Evolutionary conservation across 306 rosid genomes (phyloP), one percentile per base, ranked within the genome.

Genomic region (Pyrus communis): DNA sequence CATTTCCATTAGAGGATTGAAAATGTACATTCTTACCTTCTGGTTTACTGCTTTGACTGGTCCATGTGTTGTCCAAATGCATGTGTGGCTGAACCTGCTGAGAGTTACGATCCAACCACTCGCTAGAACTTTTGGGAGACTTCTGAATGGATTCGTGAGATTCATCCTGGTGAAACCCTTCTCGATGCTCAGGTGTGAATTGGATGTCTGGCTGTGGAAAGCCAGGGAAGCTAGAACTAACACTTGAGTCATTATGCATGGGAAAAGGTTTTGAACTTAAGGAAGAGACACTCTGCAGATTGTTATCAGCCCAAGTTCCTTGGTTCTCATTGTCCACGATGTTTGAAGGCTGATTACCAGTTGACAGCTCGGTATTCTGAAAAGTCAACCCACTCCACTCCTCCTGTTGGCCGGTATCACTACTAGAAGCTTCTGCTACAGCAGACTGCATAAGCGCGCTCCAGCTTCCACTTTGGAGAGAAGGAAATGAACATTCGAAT

Each of bases 391-490:
- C 91, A 85, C 91, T 87, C 91, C 91, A 87, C 81, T 87, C 91
- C 67, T 87, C 91, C 64, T 85, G 91, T 38, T 78, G 69, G 69
- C 87, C 88, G 11, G 91, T 84, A 78, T 87, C 91, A 77, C 85
- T 87, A 78, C 91, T 87, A 64, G 88, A 87, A 82, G 89, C 89
- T 82, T 87, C 91, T 49, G 87, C 91, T 49, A 87, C 91, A 78
- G 91, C 91, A 58, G 88, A 87, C 80, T 85, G 91, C 91, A 87
- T 87, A 65, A 87, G 91, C 30, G 91, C 91, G 46, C 91, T 87
- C 91, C 91, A 87, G 82, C 88, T 87, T 28, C 88, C 88, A 60
- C 88, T 85, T 78, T 85, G 88, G 78, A 71, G 27, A 31, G 86
- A 82, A 59, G 88, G 86, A 74, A 82, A 73, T 46, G 77, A 62